Evolutionary conservation across 768 basidiomycete species (phyloP).

Genomic region (Suillus tomentosus): DNA sequence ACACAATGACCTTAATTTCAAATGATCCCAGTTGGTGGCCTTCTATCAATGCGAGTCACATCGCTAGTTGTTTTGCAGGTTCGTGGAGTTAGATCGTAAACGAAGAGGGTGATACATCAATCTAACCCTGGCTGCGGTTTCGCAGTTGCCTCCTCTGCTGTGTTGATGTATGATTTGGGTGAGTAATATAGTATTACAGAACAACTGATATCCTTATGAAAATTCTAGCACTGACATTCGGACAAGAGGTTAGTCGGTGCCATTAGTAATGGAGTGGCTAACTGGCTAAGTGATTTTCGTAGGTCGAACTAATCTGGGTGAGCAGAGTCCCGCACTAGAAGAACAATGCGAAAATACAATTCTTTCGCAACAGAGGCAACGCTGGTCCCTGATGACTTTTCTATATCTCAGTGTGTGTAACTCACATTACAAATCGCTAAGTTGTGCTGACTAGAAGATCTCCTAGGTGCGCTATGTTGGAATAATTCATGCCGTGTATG

Average conservation of each 20-base stretch:
- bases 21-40: neutral
- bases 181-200: neutral
- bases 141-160: neutral
- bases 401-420: neutral
- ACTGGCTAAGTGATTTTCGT: neutral
- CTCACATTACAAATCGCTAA: neutral
- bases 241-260: neutral
- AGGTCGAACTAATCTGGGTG: neutral
- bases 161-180: neutral
- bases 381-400: neutral
- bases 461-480: neutral
- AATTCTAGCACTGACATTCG: neutral
- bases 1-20: neutral
- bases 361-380: neutral
- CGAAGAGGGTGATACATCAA: neutral
- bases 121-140: neutral
- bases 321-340: neutral
- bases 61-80: neutral
- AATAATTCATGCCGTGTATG: neutral
- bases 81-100: neutral
- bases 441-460: neutral
- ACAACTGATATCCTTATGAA: neutral
- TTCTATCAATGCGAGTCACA: neutral
- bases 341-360: neutral
- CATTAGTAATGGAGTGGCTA: neutral